Base-by-base conservation (phyloP, 2,329 filamentous ascomycete species). In the Fusarium sp. region DNA sequence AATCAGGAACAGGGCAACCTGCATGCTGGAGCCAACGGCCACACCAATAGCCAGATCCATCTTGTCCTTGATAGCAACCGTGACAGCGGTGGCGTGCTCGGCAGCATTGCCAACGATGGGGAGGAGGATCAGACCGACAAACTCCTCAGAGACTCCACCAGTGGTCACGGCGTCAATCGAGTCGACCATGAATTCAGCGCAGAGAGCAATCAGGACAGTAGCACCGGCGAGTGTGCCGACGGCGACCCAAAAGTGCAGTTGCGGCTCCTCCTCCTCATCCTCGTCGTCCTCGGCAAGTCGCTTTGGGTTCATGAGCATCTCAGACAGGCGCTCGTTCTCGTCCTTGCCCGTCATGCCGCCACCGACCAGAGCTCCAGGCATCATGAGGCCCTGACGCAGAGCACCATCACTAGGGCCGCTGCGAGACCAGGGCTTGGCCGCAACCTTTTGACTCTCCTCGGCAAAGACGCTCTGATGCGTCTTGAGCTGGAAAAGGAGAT, bases 401-500 rank as follows among this genome's bases (percentile, higher is more conserved):
- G 80, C 81, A 15, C 78, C 76, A 10, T 71, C 31, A 6, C 72
- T 62, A 58, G 78, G 74, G 40, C 53, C 77, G 61, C 61, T 80
- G 37, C 62, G 75, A 60, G 66, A 81, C 78, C 78, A 85, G 3
- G 86, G 87, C 74, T 82, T 85, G 40, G 82, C 93, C 3, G 90
- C 88, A 0, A 92, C 91, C 80, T 97, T 97, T 73, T 93, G 87
- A 70, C 91, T 93, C 36, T 93, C 90, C 55, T 90, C 89, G 78
- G 92, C 94, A 85, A 97, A 98, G 78, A 97, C 91, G 9, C 84
- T 84, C 27, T 87, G 86, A 79, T 98, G 95, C 0, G 95, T 95
- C 79, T 94, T 93, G 63, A 98, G 90, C 80, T 98, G 95, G 85
- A 98, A 98, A 80, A 93, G 87, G 2, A 98, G 90, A 76, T 97